Conservation (phyloP, 1,284 basidiomycete species). For the Trametes hirsuta region DNA sequence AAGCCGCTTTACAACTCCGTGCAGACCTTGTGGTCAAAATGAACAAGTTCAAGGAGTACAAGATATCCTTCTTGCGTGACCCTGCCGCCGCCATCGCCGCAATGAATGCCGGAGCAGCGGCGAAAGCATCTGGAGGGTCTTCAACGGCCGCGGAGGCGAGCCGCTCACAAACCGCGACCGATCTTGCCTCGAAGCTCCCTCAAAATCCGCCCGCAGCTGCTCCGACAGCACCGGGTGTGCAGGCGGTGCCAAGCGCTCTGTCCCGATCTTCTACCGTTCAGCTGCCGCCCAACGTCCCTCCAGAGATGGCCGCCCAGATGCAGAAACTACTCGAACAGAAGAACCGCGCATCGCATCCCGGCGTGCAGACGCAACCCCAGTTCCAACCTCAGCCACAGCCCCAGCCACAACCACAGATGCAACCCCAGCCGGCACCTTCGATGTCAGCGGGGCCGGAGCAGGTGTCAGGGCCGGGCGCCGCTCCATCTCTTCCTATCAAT, state of each 20-base stretch:
- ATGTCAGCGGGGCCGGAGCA: constrained; percentile 1
- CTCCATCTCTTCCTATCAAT: neutral
- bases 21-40: constrained; percentile 11
- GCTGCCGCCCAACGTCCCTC: constrained; percentile 17
- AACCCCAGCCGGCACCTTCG: neutral
- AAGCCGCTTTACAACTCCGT: constrained; percentile 10
- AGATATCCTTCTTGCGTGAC: neutral
- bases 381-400: neutral
- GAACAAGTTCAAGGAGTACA: constrained; percentile 13
- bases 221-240: neutral
- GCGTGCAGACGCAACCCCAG: neutral
- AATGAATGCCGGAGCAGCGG: neutral
- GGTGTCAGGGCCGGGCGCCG: neutral
- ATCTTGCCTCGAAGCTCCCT: neutral
- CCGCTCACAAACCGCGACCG: neutral
- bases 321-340: constrained; percentile 55
- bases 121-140: neutral
- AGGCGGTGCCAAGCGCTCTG: neutral
- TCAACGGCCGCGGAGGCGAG: neutral
- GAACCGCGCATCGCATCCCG: constrained; percentile 27
- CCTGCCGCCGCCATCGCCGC: constrained; percentile 1
- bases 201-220: neutral
- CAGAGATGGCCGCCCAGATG: constrained; percentile 47
- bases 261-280: neutral
- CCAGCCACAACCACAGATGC: neutral